Evolutionary conservation across 1,139 yeast species (phyloP).

Genomic region (Pichia sp.): DNA sequence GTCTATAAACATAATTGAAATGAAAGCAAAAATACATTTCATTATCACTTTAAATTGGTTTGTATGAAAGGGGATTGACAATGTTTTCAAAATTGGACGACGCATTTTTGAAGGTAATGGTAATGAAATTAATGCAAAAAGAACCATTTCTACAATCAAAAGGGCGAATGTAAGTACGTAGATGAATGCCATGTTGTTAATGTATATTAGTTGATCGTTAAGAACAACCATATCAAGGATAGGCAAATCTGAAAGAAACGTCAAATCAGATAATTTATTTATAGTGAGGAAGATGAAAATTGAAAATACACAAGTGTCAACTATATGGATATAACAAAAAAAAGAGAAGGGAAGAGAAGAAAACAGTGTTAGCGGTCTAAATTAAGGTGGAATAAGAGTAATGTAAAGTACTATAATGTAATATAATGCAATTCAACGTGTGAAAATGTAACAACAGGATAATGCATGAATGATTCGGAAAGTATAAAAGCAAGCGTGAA

Average conservation of each 20-base stretch:
- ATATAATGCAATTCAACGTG: not conserved
- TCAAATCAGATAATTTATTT: not conserved
- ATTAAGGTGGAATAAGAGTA: not conserved
- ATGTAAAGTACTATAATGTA: not conserved
- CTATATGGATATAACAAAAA: not conserved
- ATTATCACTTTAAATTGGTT: constrained; percentile 71
- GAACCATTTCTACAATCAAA: constrained; percentile 69
- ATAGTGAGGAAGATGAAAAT: not conserved
- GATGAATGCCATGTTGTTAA: constrained; percentile 23
- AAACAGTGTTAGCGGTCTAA: not conserved
- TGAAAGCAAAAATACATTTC: constrained; percentile 79
- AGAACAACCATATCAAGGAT: not conserved
- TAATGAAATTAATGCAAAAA: constrained; percentile 73
- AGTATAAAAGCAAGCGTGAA: not conserved
- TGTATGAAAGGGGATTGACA: constrained; percentile 64
- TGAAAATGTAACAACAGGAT: not conserved
- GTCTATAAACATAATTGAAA: constrained; percentile 77
- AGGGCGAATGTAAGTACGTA: constrained; percentile 51
- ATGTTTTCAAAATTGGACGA: constrained; percentile 55
- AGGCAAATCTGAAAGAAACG: not conserved
- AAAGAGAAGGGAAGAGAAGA: not conserved
- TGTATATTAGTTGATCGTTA: not conserved
- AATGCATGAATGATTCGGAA: not conserved
- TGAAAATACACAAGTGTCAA: not conserved
- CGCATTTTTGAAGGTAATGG: constrained; percentile 79